Evolutionary conservation across 257 asterid species (phyloP), one percentile per base, ranked within the genome.

Genomic region (Henckelia pumila): DNA sequence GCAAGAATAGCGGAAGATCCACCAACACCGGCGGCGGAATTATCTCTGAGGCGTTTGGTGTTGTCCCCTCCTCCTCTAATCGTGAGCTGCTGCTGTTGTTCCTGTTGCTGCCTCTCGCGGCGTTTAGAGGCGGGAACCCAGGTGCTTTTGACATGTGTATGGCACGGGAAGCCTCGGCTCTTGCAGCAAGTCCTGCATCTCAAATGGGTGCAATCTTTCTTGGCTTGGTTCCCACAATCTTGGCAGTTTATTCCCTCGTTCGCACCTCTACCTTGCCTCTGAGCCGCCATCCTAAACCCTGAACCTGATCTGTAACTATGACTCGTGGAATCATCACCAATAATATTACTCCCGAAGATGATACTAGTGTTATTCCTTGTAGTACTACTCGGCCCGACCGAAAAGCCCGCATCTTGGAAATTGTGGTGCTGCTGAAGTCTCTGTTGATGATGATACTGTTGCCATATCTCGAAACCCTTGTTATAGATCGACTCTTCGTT

Each of bases 381-480:
- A 19, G n/a, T 68, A 26, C 61, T 63, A 33, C 80, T 78, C 33
- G 90, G 81, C 4, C 85, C 88, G 30, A 67, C 76, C 10, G 87
- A 61, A 59, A 77, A 78, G 40, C 79, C 81, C 20, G 73, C 72
- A 57, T 78, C 82, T 53, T 78, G 89, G 5, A 50, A 49, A n/a
- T 6, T 23, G 37, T 64, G 76, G 1, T 47, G 75, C 2, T 67
- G 65, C 2, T 77, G 81, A 3, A 49, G 44, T 33, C 78, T 72
- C 20, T 78, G 85, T 4, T 85, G 94, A 13, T 83, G 92, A 59
- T 87, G 81, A 68, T 77, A 74, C 32, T 83, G 92, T 59, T 84
- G 91, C 90, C 99, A 93, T 88, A 84, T 74, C 73, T 91, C 91
- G 14, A 88, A 94, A 79, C 97, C 93, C 92, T 86, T 85, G 88